A percentile compares a stretch with the other conserved stretches of the same genome.
Conservation (phyloP, 1,284 basidiomycete genomes). For the Hypsizygus ulmarius region DNA sequence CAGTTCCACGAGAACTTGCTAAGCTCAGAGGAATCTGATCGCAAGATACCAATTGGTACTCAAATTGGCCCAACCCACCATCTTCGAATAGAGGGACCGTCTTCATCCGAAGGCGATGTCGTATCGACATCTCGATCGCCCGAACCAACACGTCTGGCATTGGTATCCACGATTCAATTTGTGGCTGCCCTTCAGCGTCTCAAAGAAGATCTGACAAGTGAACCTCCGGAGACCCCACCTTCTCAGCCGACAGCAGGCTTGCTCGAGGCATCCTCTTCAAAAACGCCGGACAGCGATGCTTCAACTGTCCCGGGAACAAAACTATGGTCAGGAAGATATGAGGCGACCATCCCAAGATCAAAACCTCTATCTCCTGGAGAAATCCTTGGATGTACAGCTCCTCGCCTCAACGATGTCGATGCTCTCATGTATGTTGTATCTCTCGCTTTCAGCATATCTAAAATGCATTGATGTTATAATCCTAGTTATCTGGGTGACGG, state of each 20-base stretch:
- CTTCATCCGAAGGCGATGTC: constrained; percentile 11
- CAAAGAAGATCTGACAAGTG: constrained; percentile 70
- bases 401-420: constrained; percentile 78
- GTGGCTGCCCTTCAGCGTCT: constrained; percentile 85
- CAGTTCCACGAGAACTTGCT: constrained; percentile 61
- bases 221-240: constrained; percentile 21
- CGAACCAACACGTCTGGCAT: constrained; percentile 70
- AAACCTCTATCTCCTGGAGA: constrained; percentile 96
- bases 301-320: constrained; percentile 16
- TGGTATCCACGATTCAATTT: constrained; percentile 96
- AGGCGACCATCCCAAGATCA: constrained; percentile 82
- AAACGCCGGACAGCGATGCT: constrained; percentile 2
- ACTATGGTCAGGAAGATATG: constrained; percentile 67
- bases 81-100: constrained; percentile 55
- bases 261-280: constrained; percentile 6
- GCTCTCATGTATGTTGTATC: constrained; percentile 71
- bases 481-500: constrained; percentile 94
- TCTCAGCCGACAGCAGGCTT: constrained; percentile 6
- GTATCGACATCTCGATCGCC: constrained; percentile 9
- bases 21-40: constrained; percentile 47
- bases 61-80: constrained; percentile 48
- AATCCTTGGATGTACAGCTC: constrained; percentile 96
- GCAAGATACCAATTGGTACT: constrained; percentile 51
- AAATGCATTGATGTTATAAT: constrained; percentile 3
- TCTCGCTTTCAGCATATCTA: constrained; percentile 5